Evolutionary conservation across 805 yeast species (phyloP).

Genomic region (Spathaspora passalidarum): DNA sequence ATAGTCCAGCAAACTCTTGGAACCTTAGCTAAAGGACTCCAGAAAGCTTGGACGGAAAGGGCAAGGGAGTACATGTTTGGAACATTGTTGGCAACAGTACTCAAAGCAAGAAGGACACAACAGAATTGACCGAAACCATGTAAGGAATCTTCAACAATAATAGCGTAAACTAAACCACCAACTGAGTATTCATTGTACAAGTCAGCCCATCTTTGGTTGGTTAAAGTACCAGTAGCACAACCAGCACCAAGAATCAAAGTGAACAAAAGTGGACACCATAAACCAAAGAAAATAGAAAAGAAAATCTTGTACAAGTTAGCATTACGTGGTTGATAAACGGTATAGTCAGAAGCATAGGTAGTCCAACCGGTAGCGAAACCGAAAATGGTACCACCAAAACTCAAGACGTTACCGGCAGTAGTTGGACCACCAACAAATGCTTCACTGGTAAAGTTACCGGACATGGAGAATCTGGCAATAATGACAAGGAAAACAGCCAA

Average conservation of each 20-base stretch:
- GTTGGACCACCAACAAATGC: conserved; percentile 49
- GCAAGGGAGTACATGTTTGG: conserved; percentile 94
- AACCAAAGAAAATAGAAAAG: conserved; percentile 59
- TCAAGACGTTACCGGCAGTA: conserved; percentile 72
- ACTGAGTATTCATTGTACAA: conserved; percentile 26
- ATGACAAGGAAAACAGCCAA: conserved; percentile 69
- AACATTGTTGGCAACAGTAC: conserved; percentile 87
- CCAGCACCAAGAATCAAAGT: conserved; percentile 86
- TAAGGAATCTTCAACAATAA: conserved; percentile 74
- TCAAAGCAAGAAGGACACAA: conserved; percentile 77
- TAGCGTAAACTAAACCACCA: conserved; percentile 78
- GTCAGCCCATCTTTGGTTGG: conserved; percentile 28
- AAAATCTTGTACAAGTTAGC: conserved; percentile 60
- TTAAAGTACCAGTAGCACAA: conserved; percentile 62
- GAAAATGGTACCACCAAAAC: conserved; percentile 78
- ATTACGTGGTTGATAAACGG: conserved; percentile 76
- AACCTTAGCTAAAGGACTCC: conserved; percentile 68
- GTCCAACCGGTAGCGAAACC: conserved; percentile 97
- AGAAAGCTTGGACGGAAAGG: conserved; percentile 79
- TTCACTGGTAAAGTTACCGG: conserved; percentile 61
- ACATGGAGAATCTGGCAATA: conserved; percentile 70
- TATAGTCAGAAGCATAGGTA: conserved; percentile 88
- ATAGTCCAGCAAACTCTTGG: conserved; percentile 87
- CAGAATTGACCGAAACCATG: conserved; percentile 90
- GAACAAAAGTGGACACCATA: conserved; percentile 66